Evolutionary conservation across 2,329 filamentous ascomycete genomes (phyloP), one percentile per base, ranked within the genome.

Genomic region (Beauveria brongniartii): DNA sequence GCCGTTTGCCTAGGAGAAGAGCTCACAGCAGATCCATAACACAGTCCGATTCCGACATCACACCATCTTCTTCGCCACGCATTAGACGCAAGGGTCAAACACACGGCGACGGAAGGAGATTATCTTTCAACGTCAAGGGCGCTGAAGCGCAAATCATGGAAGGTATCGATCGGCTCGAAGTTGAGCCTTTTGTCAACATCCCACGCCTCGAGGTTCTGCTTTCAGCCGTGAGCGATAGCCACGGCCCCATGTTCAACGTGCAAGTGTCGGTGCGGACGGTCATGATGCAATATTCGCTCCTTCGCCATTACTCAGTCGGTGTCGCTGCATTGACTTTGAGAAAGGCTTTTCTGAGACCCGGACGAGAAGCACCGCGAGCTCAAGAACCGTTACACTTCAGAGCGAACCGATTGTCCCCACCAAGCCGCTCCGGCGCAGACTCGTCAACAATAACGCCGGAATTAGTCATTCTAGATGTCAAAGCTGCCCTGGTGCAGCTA

Each of bases 71-170:
- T 16, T 73, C 74, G 4, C 72, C 82, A 5, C 82, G 72, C 2
- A 62, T 63, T 20, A 73, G 75, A 63, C 83, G 82, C 70, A 85
- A 82, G 65, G 78, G 81, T 57, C 79, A 82, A 59, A 75, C 76
- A n/a, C 70, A 75, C 1, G 82, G 82, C 14, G 93, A 99, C 74
- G 92, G 92, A 1, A 84, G 94, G 62, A 86, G 91, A 37, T 76
- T 99, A 30, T 86, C 90, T 3, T 74, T 97, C 28, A 90, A 96
- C 69, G 83, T 90, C 43, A 86, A 90, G 63, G 91, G 91, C 0
- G 79, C 99, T 4, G 94, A 97, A 72, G 91, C 88, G 0, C 93
- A 94, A 67, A 89, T 97, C 54, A 87, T 97, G 53, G 94, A 99
- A 71, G 89, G 89, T 0, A 82, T 88, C 3, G 91, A 97, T 64